phyloP scores from a whole-genome alignment of 352 stramenopile species.

The Hyaloperonospora arabidopsidis region DNA sequence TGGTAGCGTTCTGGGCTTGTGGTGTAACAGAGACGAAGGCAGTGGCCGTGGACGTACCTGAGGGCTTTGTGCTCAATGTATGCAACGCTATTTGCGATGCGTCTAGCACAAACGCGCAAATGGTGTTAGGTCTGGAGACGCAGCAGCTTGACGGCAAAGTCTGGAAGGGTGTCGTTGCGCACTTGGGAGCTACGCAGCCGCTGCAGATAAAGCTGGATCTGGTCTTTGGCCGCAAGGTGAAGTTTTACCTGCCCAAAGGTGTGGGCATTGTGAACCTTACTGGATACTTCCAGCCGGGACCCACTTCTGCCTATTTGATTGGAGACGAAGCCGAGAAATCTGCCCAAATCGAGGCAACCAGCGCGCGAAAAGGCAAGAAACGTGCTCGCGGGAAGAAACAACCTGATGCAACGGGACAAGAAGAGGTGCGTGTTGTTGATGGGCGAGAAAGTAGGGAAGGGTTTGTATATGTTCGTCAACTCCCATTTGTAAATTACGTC shows the following conservation, averaged over 20 bases:
- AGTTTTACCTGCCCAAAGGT: constrained; percentile 67
- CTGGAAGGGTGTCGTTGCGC: constrained; percentile 62
- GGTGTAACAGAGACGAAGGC: constrained; percentile 54
- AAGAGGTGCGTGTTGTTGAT: constrained; percentile 42
- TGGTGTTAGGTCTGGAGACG: constrained; percentile 55
- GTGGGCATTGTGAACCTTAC: constrained; percentile 59
- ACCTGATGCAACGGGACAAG: constrained; percentile 32
- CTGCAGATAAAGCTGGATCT: constrained; percentile 75
- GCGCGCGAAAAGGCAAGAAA: constrained; percentile 58
- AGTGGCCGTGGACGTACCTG: constrained; percentile 38
- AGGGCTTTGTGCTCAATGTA: constrained; percentile 59
- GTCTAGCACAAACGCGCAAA: constrained; percentile 17
- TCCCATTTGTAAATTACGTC: constrained; percentile 68
- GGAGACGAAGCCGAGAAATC: constrained; percentile 19
- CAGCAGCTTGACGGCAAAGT: constrained; percentile 48
- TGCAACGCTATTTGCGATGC: constrained; percentile 38
- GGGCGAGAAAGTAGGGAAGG: too few relatives aligned
- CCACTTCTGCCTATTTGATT: constrained; percentile 27
- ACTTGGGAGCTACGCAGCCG: constrained; percentile 42
- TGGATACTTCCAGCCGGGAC: constrained; percentile 76
- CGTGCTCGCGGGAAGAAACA: constrained; percentile 40
- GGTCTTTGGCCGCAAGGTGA: constrained; percentile 67
- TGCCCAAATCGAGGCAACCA: background rate
- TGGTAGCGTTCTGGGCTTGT: constrained; percentile 52
- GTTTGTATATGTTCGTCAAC: constrained; percentile 9